Evolutionary conservation across 2,329 filamentous ascomycete genomes (phyloP).

Genomic region (Cephalotrichum gorgonifer): DNA sequence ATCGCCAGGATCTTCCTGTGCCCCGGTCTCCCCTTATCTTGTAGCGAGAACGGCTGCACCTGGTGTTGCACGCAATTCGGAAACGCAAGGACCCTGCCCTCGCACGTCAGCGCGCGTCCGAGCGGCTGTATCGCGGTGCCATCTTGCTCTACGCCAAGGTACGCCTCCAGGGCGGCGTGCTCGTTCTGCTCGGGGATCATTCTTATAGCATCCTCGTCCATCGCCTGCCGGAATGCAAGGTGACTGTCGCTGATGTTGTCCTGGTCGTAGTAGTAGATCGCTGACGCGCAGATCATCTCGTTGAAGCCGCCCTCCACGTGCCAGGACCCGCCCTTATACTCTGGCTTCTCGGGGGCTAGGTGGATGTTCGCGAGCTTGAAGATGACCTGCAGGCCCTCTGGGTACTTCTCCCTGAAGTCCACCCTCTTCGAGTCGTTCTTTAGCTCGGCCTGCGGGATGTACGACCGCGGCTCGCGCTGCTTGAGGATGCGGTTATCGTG

Average conservation of each 20-base stretch:
- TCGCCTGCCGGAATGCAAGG: conserved; percentile 39
- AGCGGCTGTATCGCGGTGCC: conserved; percentile 17
- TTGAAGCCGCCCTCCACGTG: conserved; percentile 47
- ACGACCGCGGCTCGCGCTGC: conserved; percentile 13
- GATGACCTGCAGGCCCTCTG: conserved; percentile 44
- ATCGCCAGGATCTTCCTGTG: conserved; percentile 46
- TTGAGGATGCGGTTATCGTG: conserved; percentile 5
- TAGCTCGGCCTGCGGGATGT: conserved; percentile 12
- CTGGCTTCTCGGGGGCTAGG: conserved; percentile 45
- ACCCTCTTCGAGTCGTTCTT: too few relatives aligned
- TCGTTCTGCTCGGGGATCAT: conserved; percentile 20
- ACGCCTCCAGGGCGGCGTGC: conserved; percentile 19
- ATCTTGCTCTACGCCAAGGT: conserved; percentile 20
- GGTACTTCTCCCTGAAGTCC: background rate
- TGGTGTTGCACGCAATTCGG: conserved; percentile 34
- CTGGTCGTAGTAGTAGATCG: conserved; percentile 50
- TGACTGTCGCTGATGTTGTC: conserved; percentile 46
- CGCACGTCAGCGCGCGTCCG: conserved; percentile 28
- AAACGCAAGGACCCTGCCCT: conserved; percentile 35
- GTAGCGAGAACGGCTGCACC: conserved; percentile 37
- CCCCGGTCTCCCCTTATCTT: conserved; percentile 37
- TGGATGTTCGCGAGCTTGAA: conserved; percentile 54
- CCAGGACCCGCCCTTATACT: conserved; percentile 43
- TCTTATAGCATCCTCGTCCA: conserved; percentile 18
- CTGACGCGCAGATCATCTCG: conserved; percentile 53